Conservation (phyloP, 768 basidiomycete genomes). For the Paxillus ammoniavirescens region DNA sequence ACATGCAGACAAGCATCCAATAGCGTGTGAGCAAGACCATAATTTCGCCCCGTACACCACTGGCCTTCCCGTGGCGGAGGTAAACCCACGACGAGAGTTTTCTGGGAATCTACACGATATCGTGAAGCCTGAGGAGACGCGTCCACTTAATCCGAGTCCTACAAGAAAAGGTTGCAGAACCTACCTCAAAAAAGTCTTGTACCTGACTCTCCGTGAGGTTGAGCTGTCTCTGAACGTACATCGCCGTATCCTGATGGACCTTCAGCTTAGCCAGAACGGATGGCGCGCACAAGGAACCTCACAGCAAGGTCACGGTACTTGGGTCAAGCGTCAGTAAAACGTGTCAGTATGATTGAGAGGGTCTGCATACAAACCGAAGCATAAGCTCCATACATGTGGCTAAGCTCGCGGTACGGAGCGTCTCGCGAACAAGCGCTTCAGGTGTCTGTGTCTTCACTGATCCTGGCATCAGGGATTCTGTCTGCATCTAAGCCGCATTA, state of each 20-base stretch:
- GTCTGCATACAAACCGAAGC: constrained; percentile 32
- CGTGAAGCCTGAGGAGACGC: constrained; percentile 33
- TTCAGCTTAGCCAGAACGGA: neutral
- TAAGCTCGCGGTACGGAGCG: constrained; percentile 35
- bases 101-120: constrained; percentile 39
- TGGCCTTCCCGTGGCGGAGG: constrained; percentile 37
- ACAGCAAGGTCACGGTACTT: constrained; percentile 45
- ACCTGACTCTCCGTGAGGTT: constrained; percentile 36
- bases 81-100: constrained; percentile 43
- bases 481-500: neutral
- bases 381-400: constrained; percentile 36
- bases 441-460: constrained; percentile 44
- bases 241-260: constrained; percentile 37
- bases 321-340: neutral
- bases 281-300: neutral
- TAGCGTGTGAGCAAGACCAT: constrained; percentile 42
- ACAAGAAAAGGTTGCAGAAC: neutral
- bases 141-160: neutral
- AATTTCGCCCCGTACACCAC: constrained; percentile 40
- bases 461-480: neutral
- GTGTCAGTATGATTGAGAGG: neutral
- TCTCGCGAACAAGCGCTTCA: constrained; percentile 37
- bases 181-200: constrained; percentile 48
- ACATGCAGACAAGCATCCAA: constrained; percentile 38
- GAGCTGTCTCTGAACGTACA: constrained; percentile 44